Evolutionary conservation across 129 eudicot species (phyloP).

Genomic region (Pulicaria dysenterica): DNA sequence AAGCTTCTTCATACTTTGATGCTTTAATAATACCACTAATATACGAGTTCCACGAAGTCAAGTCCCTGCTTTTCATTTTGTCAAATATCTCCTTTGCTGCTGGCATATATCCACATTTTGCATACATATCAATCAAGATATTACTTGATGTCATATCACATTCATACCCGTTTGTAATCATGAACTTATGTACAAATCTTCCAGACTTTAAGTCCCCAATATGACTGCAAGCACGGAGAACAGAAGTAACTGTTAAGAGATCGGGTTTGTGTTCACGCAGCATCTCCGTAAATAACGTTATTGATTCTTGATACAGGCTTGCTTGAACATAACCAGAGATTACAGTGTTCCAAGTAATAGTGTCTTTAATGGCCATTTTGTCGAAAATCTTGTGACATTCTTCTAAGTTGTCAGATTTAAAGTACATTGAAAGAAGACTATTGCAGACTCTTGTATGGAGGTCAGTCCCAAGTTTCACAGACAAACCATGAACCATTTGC

Average conservation of each 20-base stretch:
- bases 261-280: conserved; percentile 53
- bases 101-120: conserved; percentile 49
- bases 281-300: conserved; percentile 58
- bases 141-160: conserved; percentile 51
- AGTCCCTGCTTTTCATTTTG: conserved; percentile 46
- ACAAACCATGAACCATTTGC: conserved; percentile 56
- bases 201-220: conserved; percentile 48
- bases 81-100: conserved; percentile 49
- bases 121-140: conserved; percentile 64
- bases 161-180: conserved; percentile 42
- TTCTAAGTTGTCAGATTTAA: conserved; percentile 45
- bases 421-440: conserved; percentile 67
- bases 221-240: conserved; percentile 59
- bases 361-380: conserved; percentile 54
- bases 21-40: conserved; percentile 49
- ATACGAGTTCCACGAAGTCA: conserved; percentile 60
- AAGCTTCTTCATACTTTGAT: conserved; percentile 46
- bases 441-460: conserved; percentile 43
- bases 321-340: conserved; percentile 55
- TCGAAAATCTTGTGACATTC: conserved; percentile 42
- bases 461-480: conserved; percentile 49
- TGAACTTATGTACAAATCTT: conserved; percentile 54
- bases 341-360: conserved; percentile 63
- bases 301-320: conserved; percentile 51
- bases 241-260: conserved; percentile 54